Base-by-base conservation (phyloP, 129 eudicot genomes). In the Flaveria robusta region DNA sequence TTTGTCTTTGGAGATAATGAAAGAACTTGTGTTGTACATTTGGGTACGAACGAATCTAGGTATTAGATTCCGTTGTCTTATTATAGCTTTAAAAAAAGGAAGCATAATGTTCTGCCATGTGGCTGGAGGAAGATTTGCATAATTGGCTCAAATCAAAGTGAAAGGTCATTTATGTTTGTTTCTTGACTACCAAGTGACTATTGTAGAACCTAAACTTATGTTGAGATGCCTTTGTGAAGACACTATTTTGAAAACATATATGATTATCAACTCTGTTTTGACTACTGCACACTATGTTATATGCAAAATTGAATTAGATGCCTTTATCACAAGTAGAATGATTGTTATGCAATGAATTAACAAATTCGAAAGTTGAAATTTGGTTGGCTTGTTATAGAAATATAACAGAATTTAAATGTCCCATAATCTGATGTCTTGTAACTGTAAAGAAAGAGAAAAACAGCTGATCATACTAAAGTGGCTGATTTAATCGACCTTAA, bases 91-190 rank as follows among this genome's bases (percentile, higher is more conserved):
- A n/a, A n/a, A 18, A 58, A 74, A 80, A 41, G 14, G 74, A 80
- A 73, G 63, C 58, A 80, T 74, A 54, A 66, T 31, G 63, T 7
- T 54, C 42, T 72, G 79, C 74, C 70, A 29, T 13, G 75, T 80
- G 75, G 70, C 64, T 42, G 46, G 63, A 47, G 68, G 51, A 66
- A 54, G 43, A 56, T 15, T 39, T 64, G 50, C 68, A 62, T 70
- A 71, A 71, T 50, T 77, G 79, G 66, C 85, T 72, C 82, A 71
- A 71, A 58, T 29, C 59, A 54, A 55, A 23, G 65, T 72, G 74
- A 77, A 82, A 72, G 82, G 79, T 45, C 85, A 77, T 31, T 31
- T 82, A 77, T 65, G 62, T 70, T 54, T 70, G 39, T 69, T 81
- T 70, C 75, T 58, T 81, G 68, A 7, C 58, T 54, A 51, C 83